Conservation (phyloP, 2,329 filamentous ascomycete species). For the Teratosphaeria zuluensis region DNA sequence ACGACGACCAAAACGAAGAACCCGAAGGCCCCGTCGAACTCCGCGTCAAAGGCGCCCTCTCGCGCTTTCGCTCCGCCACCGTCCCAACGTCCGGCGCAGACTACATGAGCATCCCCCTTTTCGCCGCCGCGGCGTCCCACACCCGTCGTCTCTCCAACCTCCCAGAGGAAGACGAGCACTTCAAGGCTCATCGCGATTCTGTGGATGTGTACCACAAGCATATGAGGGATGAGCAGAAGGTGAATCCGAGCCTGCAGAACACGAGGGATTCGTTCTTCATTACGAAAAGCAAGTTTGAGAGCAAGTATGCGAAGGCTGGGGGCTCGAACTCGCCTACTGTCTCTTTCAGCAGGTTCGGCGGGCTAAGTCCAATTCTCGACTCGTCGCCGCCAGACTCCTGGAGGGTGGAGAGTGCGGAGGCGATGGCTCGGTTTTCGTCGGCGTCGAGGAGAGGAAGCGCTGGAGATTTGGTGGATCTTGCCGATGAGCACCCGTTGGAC, state of each 20-base stretch:
- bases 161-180: slow-evolving; percentile 12
- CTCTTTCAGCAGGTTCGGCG: slow-evolving; percentile 13
- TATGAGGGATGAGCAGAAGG: slow-evolving; percentile 9
- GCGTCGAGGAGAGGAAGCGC: not conserved
- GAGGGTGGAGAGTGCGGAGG: not conserved
- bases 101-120: slow-evolving; percentile 1
- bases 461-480: not conserved
- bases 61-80: not conserved
- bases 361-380: slow-evolving; percentile 21
- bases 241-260: slow-evolving; percentile 13
- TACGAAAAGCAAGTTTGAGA: slow-evolving; percentile 17
- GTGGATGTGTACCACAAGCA: slow-evolving; percentile 12
- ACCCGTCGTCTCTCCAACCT: slow-evolving; percentile 12
- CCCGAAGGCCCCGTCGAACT: slow-evolving; percentile 3
- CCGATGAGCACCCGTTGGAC: slow-evolving; percentile 12
- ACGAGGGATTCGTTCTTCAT: slow-evolving; percentile 20
- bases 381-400: slow-evolving; percentile 17
- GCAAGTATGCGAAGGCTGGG: slow-evolving; percentile 1
- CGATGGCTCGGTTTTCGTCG: not conserved
- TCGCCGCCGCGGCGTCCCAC: not conserved
- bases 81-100: not conserved
- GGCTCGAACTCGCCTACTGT: not conserved
- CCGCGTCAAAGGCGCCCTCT: slow-evolving; percentile 1
- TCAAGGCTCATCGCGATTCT: slow-evolving; percentile 20
- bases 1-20: not conserved